Conservation (phyloP, 352 stramenopile genomes). For the Thalassiosira hispida region DNA sequence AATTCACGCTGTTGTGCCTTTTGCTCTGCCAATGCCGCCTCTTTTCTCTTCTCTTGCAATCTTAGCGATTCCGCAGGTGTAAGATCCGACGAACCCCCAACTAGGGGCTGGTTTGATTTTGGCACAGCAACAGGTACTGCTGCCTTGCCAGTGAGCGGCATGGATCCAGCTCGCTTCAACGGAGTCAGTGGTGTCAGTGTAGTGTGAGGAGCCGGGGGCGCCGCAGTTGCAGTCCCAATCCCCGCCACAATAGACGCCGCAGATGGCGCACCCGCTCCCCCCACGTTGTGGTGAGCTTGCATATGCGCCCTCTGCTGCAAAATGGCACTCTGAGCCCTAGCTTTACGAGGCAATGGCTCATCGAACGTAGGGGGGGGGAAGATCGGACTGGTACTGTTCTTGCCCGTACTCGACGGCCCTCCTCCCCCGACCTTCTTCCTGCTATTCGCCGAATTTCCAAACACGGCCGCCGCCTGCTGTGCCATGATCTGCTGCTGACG, state of each 20-base stretch:
- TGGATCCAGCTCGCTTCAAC: slow-evolving; percentile 63
- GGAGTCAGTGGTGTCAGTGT: slow-evolving; percentile 80
- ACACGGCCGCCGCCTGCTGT: slow-evolving; percentile 63
- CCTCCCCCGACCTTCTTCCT: slow-evolving; percentile 73
- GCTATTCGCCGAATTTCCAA: slow-evolving; percentile 41
- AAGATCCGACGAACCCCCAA: slow-evolving; percentile 43
- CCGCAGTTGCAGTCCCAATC: slow-evolving; percentile 39
- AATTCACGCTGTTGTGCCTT: slow-evolving; percentile 43
- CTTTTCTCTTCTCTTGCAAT: slow-evolving; percentile 52
- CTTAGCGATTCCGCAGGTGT: slow-evolving; percentile 55
- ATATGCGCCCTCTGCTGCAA: slow-evolving; percentile 15
- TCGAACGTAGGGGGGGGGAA: slow-evolving; percentile 84
- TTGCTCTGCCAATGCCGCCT: slow-evolving; percentile 37
- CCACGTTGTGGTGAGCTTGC: background rate
- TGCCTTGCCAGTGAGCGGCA: slow-evolving; percentile 18
- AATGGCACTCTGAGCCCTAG: slow-evolving; percentile 24
- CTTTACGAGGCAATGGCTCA: slow-evolving; percentile 56
- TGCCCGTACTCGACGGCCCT: slow-evolving; percentile 76
- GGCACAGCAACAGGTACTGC: slow-evolving; percentile 1
- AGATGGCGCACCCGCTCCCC: slow-evolving; percentile 29
- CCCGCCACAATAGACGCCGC: slow-evolving; percentile 78
- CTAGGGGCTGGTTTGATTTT: slow-evolving; percentile 19
- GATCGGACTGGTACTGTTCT: slow-evolving; percentile 64
- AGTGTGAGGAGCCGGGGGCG: slow-evolving; percentile 65
- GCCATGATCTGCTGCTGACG: slow-evolving; percentile 84